A percentile compares a stretch with the other conserved stretches of the same genome.
Conservation (phyloP, 2,329 filamentous ascomycete species). For the Arthrobotrys pseudoclavata region DNA sequence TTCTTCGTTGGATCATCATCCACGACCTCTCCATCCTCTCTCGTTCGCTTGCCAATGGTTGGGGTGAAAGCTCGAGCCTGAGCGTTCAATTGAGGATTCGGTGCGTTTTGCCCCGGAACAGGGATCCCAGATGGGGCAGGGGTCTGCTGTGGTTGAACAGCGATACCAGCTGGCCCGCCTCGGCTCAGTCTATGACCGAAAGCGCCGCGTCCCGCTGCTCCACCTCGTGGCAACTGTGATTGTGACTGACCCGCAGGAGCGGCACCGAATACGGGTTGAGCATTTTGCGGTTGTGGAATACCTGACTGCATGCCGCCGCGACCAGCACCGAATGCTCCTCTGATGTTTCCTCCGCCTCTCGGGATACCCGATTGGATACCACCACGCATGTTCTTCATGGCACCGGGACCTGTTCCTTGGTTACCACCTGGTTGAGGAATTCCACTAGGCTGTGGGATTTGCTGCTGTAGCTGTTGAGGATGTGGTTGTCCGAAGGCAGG, state of each 20-base stretch:
- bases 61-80: slow-evolving; percentile 45
- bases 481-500: slow-evolving; percentile 57
- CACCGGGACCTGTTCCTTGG: slow-evolving; percentile 60
- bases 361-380: slow-evolving; percentile 62
- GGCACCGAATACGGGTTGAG: slow-evolving; percentile 34
- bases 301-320: slow-evolving; percentile 46
- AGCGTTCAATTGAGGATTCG: slow-evolving; percentile 18
- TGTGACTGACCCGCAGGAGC: slow-evolving; percentile 37
- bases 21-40: slow-evolving; percentile 47
- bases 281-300: slow-evolving; percentile 31
- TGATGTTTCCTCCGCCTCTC: slow-evolving; percentile 60
- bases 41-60: slow-evolving; percentile 28
- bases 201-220: slow-evolving; percentile 51
- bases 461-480: slow-evolving; percentile 21
- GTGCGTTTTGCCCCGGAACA: slow-evolving; percentile 37
- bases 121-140: slow-evolving; percentile 47
- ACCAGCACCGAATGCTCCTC: slow-evolving; percentile 38
- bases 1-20: slow-evolving; percentile 53
- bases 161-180: slow-evolving; percentile 38
- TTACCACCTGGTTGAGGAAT: slow-evolving; percentile 27
- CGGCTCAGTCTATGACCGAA: slow-evolving; percentile 57
- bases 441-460: slow-evolving; percentile 24
- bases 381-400: slow-evolving; percentile 62
- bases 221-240: slow-evolving; percentile 53
- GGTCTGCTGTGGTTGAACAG: slow-evolving; percentile 39